Percentiles rank a stretch among this genome's conserved stretches.
Conservation (phyloP, 257 asterid genomes). For the Scutellaria baicalensis region DNA sequence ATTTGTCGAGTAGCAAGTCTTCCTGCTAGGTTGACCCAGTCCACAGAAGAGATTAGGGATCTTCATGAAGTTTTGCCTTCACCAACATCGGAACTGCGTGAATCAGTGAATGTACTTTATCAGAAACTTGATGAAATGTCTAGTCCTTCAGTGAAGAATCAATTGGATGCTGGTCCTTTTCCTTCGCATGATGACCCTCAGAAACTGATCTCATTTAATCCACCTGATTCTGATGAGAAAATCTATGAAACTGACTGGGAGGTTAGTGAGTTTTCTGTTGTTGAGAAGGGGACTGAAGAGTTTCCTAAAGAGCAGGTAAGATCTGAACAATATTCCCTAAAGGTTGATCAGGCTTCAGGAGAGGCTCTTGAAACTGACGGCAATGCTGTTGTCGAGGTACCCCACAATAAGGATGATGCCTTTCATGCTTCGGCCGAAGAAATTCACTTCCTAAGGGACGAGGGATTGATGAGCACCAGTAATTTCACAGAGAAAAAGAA, state of each 20-base stretch:
- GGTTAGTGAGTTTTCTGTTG: conserved; percentile 23
- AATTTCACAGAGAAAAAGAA: conserved; percentile 22
- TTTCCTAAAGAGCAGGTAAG: conserved; percentile 5
- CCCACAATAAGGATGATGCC: neutral
- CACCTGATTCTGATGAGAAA: conserved; percentile 29
- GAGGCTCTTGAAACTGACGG: conserved; percentile 18
- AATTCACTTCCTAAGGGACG: neutral
- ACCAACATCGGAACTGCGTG: conserved; percentile 43
- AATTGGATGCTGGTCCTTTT: conserved; percentile 23
- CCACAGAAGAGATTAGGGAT: conserved; percentile 63
- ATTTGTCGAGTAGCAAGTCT: conserved; percentile 52
- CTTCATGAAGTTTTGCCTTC: conserved; percentile 75
- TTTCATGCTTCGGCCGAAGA: conserved; percentile 14
- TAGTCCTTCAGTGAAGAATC: conserved; percentile 27
- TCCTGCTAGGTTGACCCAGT: conserved; percentile 42
- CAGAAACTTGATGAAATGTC: conserved; percentile 58
- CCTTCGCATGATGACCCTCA: conserved; percentile 19
- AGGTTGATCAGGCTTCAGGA: conserved; percentile 12
- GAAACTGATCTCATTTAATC: conserved; percentile 18
- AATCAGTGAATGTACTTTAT: conserved; percentile 54
- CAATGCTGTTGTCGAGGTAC: conserved; percentile 4
- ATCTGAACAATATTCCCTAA: neutral
- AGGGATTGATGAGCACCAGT: conserved; percentile 1
- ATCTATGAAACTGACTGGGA: conserved; percentile 33
- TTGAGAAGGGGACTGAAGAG: conserved; percentile 26